phyloP scores from a whole-genome alignment of 2,329 filamentous ascomycete genomes.

The Coleophoma eucalyptorum region DNA sequence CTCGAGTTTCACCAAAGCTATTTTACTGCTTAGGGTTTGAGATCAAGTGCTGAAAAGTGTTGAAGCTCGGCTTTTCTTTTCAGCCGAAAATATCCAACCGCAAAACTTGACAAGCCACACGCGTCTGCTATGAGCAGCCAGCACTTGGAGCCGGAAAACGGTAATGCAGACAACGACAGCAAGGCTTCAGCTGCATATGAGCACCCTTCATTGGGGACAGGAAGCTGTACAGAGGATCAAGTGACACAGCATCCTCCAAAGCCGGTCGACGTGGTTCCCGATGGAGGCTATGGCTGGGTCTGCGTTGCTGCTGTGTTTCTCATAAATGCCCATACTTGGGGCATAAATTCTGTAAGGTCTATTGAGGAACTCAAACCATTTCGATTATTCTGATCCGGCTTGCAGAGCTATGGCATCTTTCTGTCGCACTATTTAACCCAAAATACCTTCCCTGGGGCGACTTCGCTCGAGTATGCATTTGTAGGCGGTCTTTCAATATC shows the following conservation, averaged over 20 bases:
- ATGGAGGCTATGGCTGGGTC: conserved; percentile 57
- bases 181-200: too few relatives aligned
- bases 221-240: too few relatives aligned
- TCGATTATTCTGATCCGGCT: neutral
- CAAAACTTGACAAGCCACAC: too few relatives aligned
- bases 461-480: conserved; percentile 68
- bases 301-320: conserved; percentile 39
- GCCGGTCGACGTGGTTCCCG: conserved; percentile 37
- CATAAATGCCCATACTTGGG: conserved; percentile 45
- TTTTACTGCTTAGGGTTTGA: too few relatives aligned
- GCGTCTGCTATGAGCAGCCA: too few relatives aligned
- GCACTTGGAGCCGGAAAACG: too few relatives aligned
- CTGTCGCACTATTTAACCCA: conserved; percentile 71
- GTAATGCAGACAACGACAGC: too few relatives aligned
- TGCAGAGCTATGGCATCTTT: conserved; percentile 65
- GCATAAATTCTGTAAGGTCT: conserved; percentile 25
- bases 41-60: too few relatives aligned
- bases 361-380: neutral
- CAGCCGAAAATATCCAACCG: too few relatives aligned
- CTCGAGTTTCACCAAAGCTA: too few relatives aligned
- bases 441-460: conserved; percentile 58
- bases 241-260: conserved; percentile 2
- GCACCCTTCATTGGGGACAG: too few relatives aligned
- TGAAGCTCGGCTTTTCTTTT: too few relatives aligned
- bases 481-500: conserved; percentile 69